phyloP scores from a whole-genome alignment of 1,284 basidiomycete species.

The Kwoniella shivajii region DNA sequence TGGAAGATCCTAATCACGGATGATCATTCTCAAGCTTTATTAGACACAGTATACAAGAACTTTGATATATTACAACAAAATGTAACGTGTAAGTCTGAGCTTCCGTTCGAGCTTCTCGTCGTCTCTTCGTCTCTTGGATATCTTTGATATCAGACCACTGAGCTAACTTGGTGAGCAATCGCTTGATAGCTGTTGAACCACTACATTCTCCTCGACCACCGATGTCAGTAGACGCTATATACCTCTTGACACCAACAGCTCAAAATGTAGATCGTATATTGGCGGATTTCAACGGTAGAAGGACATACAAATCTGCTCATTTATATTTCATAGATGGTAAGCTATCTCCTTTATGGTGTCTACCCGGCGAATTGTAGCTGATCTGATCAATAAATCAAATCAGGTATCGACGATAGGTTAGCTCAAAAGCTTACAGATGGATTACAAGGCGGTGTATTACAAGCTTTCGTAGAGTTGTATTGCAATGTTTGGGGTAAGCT shows the following conservation, averaged over 20 bases:
- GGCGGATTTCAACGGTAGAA: slow-evolving; percentile 70
- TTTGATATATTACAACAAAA: slow-evolving; percentile 92
- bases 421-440: slow-evolving; percentile 67
- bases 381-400: slow-evolving; percentile 1
- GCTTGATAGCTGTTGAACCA: slow-evolving; percentile 53
- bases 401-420: slow-evolving; percentile 63
- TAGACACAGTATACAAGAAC: slow-evolving; percentile 86
- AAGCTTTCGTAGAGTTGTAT: slow-evolving; percentile 77
- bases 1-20: slow-evolving; percentile 99
- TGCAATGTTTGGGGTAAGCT: slow-evolving; percentile 81
- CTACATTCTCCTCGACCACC: slow-evolving; percentile 64
- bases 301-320: slow-evolving; percentile 84
- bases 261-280: slow-evolving; percentile 93
- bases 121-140: background rate
- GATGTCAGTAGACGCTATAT: slow-evolving; percentile 85
- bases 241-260: slow-evolving; percentile 90
- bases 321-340: slow-evolving; percentile 93
- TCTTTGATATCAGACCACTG: background rate
- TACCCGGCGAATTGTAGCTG: background rate
- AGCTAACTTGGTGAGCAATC: background rate
- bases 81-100: slow-evolving; percentile 77
- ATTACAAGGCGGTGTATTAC: slow-evolving; percentile 57
- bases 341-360: slow-evolving; percentile 30
- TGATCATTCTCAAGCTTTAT: slow-evolving; percentile 80
- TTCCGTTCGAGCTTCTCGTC: background rate